A percentile compares a stretch with the other conserved stretches of the same genome.
Evolutionary conservation across 352 stramenopile species (phyloP).

Genomic region (Pythium insidiosum): DNA sequence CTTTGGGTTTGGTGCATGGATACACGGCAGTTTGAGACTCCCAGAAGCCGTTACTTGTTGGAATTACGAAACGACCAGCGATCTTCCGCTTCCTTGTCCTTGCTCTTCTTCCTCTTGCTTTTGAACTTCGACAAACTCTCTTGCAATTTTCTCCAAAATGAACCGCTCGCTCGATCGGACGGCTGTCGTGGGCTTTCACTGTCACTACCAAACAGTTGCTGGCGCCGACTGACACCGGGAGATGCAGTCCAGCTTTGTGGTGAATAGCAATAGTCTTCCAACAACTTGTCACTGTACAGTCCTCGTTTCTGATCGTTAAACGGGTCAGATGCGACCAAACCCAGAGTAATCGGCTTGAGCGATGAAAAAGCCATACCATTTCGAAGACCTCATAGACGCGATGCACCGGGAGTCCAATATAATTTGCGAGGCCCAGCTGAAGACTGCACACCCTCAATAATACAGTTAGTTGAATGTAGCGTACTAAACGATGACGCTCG

Average conservation of each 20-base stretch:
- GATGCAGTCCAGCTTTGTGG: conserved; percentile 81
- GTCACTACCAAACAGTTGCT: conserved; percentile 66
- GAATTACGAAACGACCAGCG: conserved; percentile 7
- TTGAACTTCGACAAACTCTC: conserved; percentile 60
- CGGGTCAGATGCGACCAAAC: too few species aligned
- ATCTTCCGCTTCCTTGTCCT: conserved; percentile 6
- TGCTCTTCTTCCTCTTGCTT: conserved; percentile 43
- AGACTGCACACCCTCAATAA: conserved; percentile 31
- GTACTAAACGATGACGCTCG: background rate
- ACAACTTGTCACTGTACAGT: conserved; percentile 72
- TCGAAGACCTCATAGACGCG: conserved; percentile 75
- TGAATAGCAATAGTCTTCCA: conserved; percentile 79
- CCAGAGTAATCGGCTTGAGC: too few species aligned
- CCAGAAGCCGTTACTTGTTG: conserved; percentile 2
- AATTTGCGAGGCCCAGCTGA: conserved; percentile 70
- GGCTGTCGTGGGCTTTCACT: conserved; percentile 33
- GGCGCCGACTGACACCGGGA: conserved; percentile 48
- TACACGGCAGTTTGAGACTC: too few species aligned
- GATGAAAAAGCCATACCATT: conserved; percentile 47
- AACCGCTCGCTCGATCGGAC: conserved; percentile 22
- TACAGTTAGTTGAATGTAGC: background rate
- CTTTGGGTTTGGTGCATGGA: too few species aligned
- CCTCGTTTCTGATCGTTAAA: conserved; percentile 45
- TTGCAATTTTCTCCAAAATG: conserved; percentile 75
- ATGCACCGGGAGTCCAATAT: conserved; percentile 51